A percentile compares a stretch with the other conserved stretches of the same genome.
Conservation (phyloP, 2,329 filamentous ascomycete species). For the Nigrospora oryzae region DNA sequence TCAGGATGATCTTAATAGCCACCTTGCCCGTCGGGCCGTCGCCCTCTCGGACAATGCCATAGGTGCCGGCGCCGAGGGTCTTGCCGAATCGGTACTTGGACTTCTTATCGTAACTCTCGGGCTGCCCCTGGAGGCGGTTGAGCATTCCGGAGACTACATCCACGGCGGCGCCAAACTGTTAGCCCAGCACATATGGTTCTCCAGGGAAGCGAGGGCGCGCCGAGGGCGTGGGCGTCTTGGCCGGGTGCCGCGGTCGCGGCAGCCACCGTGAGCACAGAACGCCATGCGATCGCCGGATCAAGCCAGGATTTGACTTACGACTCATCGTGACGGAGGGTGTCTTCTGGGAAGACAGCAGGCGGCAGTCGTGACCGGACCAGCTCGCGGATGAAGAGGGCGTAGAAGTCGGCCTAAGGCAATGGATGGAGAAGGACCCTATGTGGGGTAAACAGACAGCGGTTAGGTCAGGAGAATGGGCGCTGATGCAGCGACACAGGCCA, state of each 20-base stretch:
- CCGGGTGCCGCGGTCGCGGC: too few species aligned
- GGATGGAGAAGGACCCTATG: not conserved
- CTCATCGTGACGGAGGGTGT: constrained; percentile 1
- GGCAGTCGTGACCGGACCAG: constrained; percentile 1
- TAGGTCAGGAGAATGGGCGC: too few species aligned
- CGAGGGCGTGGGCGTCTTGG: too few species aligned
- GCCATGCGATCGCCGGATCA: too few species aligned
- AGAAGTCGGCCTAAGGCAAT: not conserved
- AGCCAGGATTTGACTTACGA: not conserved
- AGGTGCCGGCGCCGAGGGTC: constrained; percentile 92
- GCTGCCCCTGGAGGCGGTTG: constrained; percentile 92
- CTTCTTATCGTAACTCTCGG: constrained; percentile 99
- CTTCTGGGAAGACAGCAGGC: not conserved
- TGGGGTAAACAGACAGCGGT: not conserved
- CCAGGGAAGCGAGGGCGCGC: too few species aligned
- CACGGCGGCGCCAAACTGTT: constrained; percentile 3
- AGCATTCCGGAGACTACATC: constrained; percentile 74
- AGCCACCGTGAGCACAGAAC: too few species aligned
- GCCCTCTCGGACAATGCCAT: constrained; percentile 95
- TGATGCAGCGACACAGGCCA: too few species aligned
- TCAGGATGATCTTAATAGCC: constrained; percentile 97
- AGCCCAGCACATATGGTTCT: not conserved
- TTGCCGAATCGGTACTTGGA: constrained; percentile 85
- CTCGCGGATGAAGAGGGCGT: not conserved
- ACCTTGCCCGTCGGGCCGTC: constrained; percentile 78